A percentile compares a stretch with the other conserved stretches of the same genome.
phyloP scores from a whole-genome alignment of 208 protist species.

The Trypanosoma cruzi region DNA sequence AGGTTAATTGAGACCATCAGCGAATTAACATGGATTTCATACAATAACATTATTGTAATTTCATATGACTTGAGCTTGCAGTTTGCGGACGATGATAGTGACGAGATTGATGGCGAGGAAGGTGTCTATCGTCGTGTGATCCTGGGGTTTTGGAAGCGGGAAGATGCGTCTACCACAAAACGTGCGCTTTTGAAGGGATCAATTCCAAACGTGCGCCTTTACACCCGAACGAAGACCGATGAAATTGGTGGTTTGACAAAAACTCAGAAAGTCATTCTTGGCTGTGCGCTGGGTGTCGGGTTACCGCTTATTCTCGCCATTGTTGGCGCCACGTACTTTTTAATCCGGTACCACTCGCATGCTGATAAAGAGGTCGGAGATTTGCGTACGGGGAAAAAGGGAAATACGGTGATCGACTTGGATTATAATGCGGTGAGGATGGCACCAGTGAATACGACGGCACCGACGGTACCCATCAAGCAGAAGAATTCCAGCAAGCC shows the following conservation, averaged over 20 bases:
- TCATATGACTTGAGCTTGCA: too few species aligned
- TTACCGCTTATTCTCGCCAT: conserved; percentile 5
- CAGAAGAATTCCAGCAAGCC: too few species aligned
- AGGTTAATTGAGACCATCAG: neutral
- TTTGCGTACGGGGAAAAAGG: neutral
- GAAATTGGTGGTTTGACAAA: neutral
- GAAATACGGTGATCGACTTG: conserved; percentile 4
- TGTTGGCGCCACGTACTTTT: neutral
- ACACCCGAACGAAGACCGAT: neutral
- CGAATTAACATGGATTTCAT: neutral
- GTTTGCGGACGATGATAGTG: too few species aligned
- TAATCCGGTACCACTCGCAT: neutral
- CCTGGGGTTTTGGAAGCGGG: too few species aligned
- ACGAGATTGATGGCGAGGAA: too few species aligned
- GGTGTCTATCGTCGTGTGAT: too few species aligned
- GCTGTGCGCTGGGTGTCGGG: conserved; percentile 8
- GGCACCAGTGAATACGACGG: neutral
- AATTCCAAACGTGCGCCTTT: conserved; percentile 2
- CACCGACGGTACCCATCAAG: neutral
- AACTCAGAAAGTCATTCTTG: conserved; percentile 10
- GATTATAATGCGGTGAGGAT: neutral
- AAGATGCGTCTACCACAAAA: neutral
- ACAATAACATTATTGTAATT: neutral
- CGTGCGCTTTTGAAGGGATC: neutral
- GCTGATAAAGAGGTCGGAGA: neutral